Evolutionary conservation across 2,329 filamentous ascomycete species (phyloP), one percentile per base, ranked within the genome.

Genomic region (Ophiocordyceps sinensis): DNA sequence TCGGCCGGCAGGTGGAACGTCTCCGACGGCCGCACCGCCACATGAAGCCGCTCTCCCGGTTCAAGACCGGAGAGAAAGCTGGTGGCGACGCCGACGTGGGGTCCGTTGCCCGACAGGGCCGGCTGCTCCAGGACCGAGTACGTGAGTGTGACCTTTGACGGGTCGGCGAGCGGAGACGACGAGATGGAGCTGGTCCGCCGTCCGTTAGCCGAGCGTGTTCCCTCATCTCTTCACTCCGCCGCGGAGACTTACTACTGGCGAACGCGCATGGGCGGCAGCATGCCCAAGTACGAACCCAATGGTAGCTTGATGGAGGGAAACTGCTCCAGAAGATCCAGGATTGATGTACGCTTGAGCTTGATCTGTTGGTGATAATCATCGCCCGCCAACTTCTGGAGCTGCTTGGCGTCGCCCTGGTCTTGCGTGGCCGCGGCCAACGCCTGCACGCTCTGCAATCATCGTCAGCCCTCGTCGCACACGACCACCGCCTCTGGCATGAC

Each of bases 201-300:
- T 10, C 12, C 5, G 26, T 42, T 17, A 39, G 31, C 19, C 26
- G 12, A 21, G 8, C 2, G 7, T 13, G 3, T 32, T 14, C 15
- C 19, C 10, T 15, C 5, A 28, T n/a, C 8, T 10, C 15, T 7
- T 19, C 15, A 19, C 19, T 6, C 30, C 13, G 4, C n/a, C n/a
- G n/a, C 19, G 5, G n/a, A 35, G 4, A 35, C 58, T 49, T 49
- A 64, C 57, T 87, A 87, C 56, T 85, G 79, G n/a, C 82, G 73
- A 32, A 84, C 70, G 26, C 82, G 77, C 77, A 91, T 84, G 0
- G 83, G 79, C 2, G 82, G 81, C 1, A 87, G 70, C 68, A 86
- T 79, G 29, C 70, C 67, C 8, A 91, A 66, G 62, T 82, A 89
- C 15, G 73, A 62, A 4, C 70, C 70, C 21, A 91, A 70, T 0